Evolutionary conservation across 116 monocot genomes (phyloP).

Genomic region (Phalaenopsis hybrid): DNA sequence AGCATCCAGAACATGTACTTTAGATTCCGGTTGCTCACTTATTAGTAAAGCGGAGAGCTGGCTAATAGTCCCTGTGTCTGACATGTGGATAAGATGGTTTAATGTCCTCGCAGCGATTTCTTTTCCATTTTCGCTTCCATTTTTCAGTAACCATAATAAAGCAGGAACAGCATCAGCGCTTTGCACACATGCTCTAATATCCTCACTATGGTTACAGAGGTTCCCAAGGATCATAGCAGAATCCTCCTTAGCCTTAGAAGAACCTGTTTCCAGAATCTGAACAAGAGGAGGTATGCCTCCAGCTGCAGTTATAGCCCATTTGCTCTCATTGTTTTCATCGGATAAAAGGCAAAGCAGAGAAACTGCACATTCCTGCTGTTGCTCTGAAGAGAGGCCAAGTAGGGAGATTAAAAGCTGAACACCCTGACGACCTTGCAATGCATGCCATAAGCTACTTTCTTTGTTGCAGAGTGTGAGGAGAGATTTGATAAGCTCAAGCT

Average conservation of each 20-base stretch:
- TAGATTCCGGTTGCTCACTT: slow-evolving; percentile 89
- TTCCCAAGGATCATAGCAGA: slow-evolving; percentile 91
- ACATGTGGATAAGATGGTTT: slow-evolving; percentile 90
- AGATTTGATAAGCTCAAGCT: slow-evolving; percentile 76
- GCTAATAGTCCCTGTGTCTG: slow-evolving; percentile 91
- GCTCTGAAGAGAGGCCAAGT: slow-evolving; percentile 96
- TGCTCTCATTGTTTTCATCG: slow-evolving; percentile 94
- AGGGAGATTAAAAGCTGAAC: slow-evolving; percentile 93
- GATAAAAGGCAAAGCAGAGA: slow-evolving; percentile 81
- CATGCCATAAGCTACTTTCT: slow-evolving; percentile 73
- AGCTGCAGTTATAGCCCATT: slow-evolving; percentile 99
- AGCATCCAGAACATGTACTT: slow-evolving; percentile 91
- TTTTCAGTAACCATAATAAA: slow-evolving; percentile 92
- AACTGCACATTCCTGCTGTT: slow-evolving; percentile 97
- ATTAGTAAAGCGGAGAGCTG: slow-evolving; percentile 86
- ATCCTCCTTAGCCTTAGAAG: slow-evolving; percentile 92
- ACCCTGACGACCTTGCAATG: slow-evolving; percentile 85
- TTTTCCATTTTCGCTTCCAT: slow-evolving; percentile 93
- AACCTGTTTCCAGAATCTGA: slow-evolving; percentile 93
- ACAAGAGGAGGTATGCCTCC: slow-evolving; percentile 99
- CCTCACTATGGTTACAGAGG: slow-evolving; percentile 96
- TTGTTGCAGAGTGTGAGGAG: slow-evolving; percentile 73
- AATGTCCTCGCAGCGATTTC: slow-evolving; percentile 89
- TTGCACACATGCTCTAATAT: slow-evolving; percentile 95
- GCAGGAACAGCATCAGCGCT: slow-evolving; percentile 99